A percentile compares a stretch with the other conserved stretches of the same genome.
phyloP scores from a whole-genome alignment of 352 stramenopile genomes.

The Heterotrichella gracilis region DNA sequence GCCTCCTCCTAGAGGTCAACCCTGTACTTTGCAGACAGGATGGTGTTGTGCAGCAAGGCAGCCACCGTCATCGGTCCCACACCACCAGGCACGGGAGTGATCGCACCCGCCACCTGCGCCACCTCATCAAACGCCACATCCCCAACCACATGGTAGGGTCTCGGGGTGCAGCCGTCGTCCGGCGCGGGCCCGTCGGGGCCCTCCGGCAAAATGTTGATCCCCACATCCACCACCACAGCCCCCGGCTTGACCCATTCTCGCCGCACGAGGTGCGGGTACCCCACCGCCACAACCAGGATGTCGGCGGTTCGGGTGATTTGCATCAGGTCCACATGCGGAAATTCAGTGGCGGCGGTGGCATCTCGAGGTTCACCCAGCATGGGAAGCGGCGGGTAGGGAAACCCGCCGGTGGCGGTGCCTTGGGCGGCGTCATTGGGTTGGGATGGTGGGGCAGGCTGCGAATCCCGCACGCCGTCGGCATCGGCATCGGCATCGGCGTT shows the following conservation, averaged over 20 bases:
- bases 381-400: no score
- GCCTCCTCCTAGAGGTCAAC: no score
- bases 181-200: background rate
- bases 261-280: conserved; percentile 60
- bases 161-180: conserved; percentile 25
- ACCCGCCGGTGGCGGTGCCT: no score
- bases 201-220: conserved; percentile 89
- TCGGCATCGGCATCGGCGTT: no score
- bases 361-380: no score
- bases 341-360: no score
- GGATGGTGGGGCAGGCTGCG: no score
- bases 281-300: conserved; percentile 76
- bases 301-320: no score
- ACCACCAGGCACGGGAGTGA: conserved; percentile 69
- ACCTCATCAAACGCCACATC: conserved; percentile 63
- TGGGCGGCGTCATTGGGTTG: no score
- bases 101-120: conserved; percentile 35
- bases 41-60: conserved; percentile 27
- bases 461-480: no score
- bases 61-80: conserved; percentile 93
- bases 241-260: conserved; percentile 75
- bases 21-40: no score
- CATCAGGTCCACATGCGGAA: no score
- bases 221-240: conserved; percentile 83
- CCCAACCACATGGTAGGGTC: conserved; percentile 73